Evolutionary conservation across 2,329 filamentous ascomycete species (phyloP), one percentile per base, ranked within the genome.

Genomic region (Penicillium sp.): DNA sequence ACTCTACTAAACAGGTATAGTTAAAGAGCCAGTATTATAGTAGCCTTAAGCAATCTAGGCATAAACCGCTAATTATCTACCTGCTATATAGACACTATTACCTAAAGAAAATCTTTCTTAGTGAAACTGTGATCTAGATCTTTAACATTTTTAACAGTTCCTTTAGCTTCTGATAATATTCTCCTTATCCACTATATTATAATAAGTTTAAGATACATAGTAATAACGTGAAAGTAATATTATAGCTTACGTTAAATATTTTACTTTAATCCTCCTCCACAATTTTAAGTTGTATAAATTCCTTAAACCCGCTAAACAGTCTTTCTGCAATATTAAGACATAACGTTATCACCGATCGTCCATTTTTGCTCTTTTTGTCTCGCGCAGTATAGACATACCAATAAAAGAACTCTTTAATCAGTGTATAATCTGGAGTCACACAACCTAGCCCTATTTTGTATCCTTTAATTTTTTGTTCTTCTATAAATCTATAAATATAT

Each of bases 301-400:
- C 55, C 52, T 60, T 24, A 50, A 60, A 54, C 9, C 58, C 39
- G 45, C 58, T n/a, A 52, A 60, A 60, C 5, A 58, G 34, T 23
- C 58, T 51, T 36, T 60, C 58, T 4, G 45, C 39, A 39, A n/a
- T 56, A 33, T 51, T 45, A 5, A 58, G 19, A 37, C 54, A 33
- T 19, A 39, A 55, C 51, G 23, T 53, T 26, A 56, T 57, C 31
- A 58, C 55, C 14, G 26, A 52, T 19, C 52, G 18, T 49, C 50
- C 23, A 42, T 60, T 56, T 33, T 60, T 52, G 48, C 47, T 52
- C 51, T 53, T 57, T 39, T 45, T 53, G 13, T 52, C 48, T 48
- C 23, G 23, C 40, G 50, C 44, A 3, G 13, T 21, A 46, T 56
- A 19, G 53, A 28, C 31, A 11, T 60, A 60, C 52, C 34, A 60